These are phyloP conservation scores for Pseudoturritis turrita DNA, from an alignment of 345 rosid genomes.

Conservation along the genomic window DNA sequence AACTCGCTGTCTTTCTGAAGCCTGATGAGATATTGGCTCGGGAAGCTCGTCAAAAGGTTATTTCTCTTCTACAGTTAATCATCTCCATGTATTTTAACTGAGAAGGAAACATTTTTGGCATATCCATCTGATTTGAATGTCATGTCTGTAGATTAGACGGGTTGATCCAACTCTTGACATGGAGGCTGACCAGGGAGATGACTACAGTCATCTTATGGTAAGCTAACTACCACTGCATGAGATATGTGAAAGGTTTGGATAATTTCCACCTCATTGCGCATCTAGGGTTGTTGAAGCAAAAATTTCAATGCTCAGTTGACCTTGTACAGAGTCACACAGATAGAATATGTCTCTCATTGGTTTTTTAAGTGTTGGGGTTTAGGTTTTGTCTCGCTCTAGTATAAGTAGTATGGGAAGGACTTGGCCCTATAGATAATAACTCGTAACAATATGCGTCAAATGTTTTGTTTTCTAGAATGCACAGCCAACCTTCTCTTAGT, in stretches of 20 bases:
- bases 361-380: not conserved
- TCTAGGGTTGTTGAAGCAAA: not conserved
- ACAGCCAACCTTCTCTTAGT: not conserved
- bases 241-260: not conserved
- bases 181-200: conserved; percentile 96
- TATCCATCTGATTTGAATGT: conserved; percentile 3
- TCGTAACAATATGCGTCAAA: not conserved
- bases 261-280: conserved; percentile 32
- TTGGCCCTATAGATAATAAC: conserved; percentile 17
- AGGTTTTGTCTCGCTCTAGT: not conserved
- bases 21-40: conserved; percentile 81
- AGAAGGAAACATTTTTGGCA: not conserved
- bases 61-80: conserved; percentile 6
- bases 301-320: not conserved
- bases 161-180: conserved; percentile 95
- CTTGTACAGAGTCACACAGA: not conserved
- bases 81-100: not conserved
- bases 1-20: conserved; percentile 83
- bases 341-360: not conserved
- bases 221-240: conserved; percentile 26
- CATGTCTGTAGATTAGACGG: conserved; percentile 59
- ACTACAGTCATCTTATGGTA: conserved; percentile 91
- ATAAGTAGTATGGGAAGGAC: not conserved
- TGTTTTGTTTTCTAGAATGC: not conserved
- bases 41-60: conserved; percentile 79